Evolutionary conservation across 2,329 filamentous ascomycete genomes (phyloP).

Genomic region (Xylariaceae sp.): DNA sequence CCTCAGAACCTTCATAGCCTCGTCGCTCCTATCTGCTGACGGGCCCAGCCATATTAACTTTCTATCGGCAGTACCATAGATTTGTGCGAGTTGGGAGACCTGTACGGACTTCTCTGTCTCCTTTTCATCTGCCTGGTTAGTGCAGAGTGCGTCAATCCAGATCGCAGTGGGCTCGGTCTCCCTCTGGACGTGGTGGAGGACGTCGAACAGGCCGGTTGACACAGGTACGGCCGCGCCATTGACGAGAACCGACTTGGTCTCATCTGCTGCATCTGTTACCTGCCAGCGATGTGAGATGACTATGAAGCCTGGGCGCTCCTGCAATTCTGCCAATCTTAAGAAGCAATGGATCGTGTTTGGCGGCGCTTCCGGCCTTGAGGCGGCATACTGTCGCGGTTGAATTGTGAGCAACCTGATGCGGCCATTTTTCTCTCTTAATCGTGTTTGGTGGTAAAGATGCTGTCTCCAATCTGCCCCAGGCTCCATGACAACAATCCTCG

Average conservation of each 20-base stretch:
- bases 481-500: conserved; percentile 10
- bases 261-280: conserved; percentile 17
- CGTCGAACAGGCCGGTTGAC: conserved; percentile 21
- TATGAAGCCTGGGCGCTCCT: conserved; percentile 25
- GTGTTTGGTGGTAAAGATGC: conserved; percentile 33
- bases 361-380: conserved; percentile 22
- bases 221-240: conserved; percentile 29
- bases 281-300: conserved; percentile 30
- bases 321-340: conserved; percentile 29
- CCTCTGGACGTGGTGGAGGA: conserved; percentile 24
- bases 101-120: conserved; percentile 33
- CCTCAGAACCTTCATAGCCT: conserved; percentile 30
- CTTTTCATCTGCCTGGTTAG: conserved; percentile 30
- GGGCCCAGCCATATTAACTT: conserved; percentile 31
- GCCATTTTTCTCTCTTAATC: conserved; percentile 30
- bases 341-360: conserved; percentile 29
- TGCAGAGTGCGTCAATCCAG: conserved; percentile 38
- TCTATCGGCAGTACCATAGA: conserved; percentile 26
- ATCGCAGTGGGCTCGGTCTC: conserved; percentile 24
- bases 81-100: conserved; percentile 26
- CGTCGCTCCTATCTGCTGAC: conserved; percentile 27
- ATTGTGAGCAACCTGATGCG: conserved; percentile 34
- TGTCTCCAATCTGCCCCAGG: conserved; percentile 25
- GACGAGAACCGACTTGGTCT: conserved; percentile 25
- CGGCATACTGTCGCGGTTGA: conserved; percentile 29